Base-by-base conservation (phyloP, 2,329 filamentous ascomycete genomes). In the Clarireedia sp. region DNA sequence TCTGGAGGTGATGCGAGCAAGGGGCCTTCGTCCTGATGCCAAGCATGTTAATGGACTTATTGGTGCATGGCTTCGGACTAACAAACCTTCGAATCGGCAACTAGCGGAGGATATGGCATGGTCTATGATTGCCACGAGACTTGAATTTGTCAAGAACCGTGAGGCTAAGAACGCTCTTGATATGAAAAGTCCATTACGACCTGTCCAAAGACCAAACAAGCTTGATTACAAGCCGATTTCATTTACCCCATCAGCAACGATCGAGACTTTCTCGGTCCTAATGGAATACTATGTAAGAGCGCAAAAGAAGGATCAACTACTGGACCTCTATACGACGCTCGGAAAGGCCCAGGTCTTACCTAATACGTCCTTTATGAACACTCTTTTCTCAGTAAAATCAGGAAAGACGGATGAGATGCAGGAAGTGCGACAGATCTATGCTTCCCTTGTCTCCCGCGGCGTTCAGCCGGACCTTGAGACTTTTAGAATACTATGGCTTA, bases 31-130 rank as follows among this genome's bases (percentile, higher is more conserved):
- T 56, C 83, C 89, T 2, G 82, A 87, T 41, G 75, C 87, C 2
- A 85, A 87, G 51, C 88, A 95, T 61, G 76, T 94, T 55, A 95
- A 96, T 66, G 87, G 89, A 7, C 76, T 96, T 19, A 81, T 96
- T 53, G 87, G 85, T 8, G 88, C 86, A 1, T 90, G 87, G 79
- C 75, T 94, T 51, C 80, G 89, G 47, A 78, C 81, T 5, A 80
- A 80, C 21, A 79, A 73, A 6, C 72, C 74, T 1, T 71, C 73
- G 21, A 73, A 83, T 53, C 71, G 80, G 51, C 72, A 78, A 49
- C 80, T 79, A 63, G 89, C 86, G 2, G 86, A 90, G 63, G 70
- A 75, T 38, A 74, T 90, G 52, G 88, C 80, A 2, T 90, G 87
- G 87, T 75, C 79, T 54, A 92, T 94, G 89, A 83, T 94, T 58